phyloP scores from a whole-genome alignment of 352 stramenopile genomes.

The Globisporangium nunn region DNA sequence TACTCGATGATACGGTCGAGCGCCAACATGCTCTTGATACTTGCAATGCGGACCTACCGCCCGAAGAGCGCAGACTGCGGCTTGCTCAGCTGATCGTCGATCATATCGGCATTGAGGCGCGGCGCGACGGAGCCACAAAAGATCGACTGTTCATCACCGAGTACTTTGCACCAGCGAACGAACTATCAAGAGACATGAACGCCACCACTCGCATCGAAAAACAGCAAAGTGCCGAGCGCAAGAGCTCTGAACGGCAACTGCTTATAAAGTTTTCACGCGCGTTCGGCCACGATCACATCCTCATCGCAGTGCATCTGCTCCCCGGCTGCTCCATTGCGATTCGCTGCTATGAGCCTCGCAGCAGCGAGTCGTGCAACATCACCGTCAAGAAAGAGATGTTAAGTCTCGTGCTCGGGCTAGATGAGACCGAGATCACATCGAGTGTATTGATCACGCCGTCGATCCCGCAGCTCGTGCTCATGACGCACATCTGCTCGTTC shows the following conservation, averaged over 20 bases:
- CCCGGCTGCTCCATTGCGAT: conserved; percentile 14
- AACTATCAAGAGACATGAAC: not conserved
- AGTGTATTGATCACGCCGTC: conserved; percentile 1
- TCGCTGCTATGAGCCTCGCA: conserved; percentile 41
- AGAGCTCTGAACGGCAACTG: not conserved
- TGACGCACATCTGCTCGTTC: conserved; percentile 37
- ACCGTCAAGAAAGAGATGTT: conserved; percentile 10
- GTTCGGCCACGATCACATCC: conserved; percentile 25
- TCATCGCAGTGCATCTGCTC: conserved; percentile 25
- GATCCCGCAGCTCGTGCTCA: conserved; percentile 13
- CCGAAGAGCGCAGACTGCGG: conserved; percentile 8
- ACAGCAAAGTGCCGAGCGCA: not conserved
- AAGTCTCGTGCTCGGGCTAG: conserved; percentile 13
- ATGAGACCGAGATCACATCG: not conserved
- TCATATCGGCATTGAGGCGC: conserved; percentile 45
- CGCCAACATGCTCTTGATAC: not conserved
- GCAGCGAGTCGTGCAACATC: conserved; percentile 21
- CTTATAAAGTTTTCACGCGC: conserved; percentile 46
- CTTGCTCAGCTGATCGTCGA: conserved; percentile 40
- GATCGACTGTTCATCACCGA: conserved; percentile 46
- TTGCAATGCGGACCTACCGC: not conserved
- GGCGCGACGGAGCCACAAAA: conserved; percentile 30
- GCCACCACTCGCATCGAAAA: not conserved
- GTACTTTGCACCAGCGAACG: conserved; percentile 14
- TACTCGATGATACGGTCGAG: not conserved